Base-by-base conservation (phyloP, 2,329 filamentous ascomycete species). In the Gnomoniopsis sp. region DNA sequence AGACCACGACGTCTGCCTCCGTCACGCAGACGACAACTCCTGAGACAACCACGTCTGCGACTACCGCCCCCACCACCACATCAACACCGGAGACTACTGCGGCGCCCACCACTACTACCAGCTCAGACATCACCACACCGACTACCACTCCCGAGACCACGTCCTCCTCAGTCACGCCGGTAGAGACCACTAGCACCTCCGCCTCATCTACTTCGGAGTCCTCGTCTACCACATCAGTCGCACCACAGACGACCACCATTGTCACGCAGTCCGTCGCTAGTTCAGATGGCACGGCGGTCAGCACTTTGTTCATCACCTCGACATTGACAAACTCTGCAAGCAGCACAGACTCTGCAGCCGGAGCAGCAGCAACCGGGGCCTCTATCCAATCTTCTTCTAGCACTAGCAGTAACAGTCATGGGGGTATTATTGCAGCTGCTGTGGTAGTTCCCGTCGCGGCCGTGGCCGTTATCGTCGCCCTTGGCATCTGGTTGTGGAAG, bases 391-490 rank as follows among this genome's bases (percentile, higher is more conserved):
- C 67, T 0, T 46, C 38, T 12, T 43, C 43, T 7, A 6, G 7
- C 8, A 59, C 65, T 11, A 66, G 70, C n/a, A 54, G 54, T 14
- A 70, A 75, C 6, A 77, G 71, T 64, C 80, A 81, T 50, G 80
- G 82, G 36, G 88, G 88, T 50, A 93, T 85, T 65, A 96, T 96
- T 62, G 93, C 95, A 8, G 87, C 98, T 53, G 93, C 93, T 3
- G 95, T 99, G 0, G 91, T 97, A 6, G 90, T 98, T 2, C 95
- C 95, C 4, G 93, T 99, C 51, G 91, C 87, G 1, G 91, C 88
- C 1, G 91, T 98, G 41, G 91, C 91, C 2, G 74, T 96, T 19
- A 79, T 98, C 22, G 86, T 93, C 2, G 74, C 93, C 10, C 85
- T 84, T 3, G 89, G 87, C 7, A 79, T 97, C 30, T 92, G 90